Conservation (phyloP, 2,329 filamentous ascomycete species). For the Phoma herbarum region DNA sequence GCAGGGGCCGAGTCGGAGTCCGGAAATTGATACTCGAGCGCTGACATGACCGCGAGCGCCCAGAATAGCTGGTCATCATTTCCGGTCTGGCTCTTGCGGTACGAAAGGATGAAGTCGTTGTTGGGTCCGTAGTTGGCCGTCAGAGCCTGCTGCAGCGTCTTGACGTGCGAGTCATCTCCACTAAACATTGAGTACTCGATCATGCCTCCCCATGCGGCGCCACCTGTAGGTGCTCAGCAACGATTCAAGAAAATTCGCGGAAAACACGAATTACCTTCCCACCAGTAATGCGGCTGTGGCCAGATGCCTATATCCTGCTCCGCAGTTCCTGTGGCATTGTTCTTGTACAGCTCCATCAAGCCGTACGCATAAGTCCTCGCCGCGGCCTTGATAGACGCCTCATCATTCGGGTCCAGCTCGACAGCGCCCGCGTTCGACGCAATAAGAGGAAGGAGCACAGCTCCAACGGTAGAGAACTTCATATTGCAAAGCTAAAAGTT, state of each 20-base stretch:
- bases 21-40: constrained; percentile 73
- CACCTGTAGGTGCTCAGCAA: constrained; percentile 34
- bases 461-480: constrained; percentile 46
- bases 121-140: constrained; percentile 53
- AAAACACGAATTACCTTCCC: constrained; percentile 46
- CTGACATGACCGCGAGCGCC: constrained; percentile 72
- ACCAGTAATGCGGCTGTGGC: constrained; percentile 58
- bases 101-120: constrained; percentile 57
- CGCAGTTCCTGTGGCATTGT: constrained; percentile 36
- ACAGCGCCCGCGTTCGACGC: constrained; percentile 40
- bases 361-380: constrained; percentile 44
- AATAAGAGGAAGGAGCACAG: constrained; percentile 47
- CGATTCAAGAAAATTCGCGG: not conserved
- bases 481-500: constrained; percentile 36
- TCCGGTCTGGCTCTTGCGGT: constrained; percentile 51
- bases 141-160: constrained; percentile 54
- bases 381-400: constrained; percentile 44
- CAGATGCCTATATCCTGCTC: constrained; percentile 52
- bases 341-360: constrained; percentile 49
- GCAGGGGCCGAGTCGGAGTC: constrained; percentile 59
- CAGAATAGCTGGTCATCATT: constrained; percentile 82
- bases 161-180: constrained; percentile 55
- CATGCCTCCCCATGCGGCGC: constrained; percentile 50
- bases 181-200: constrained; percentile 59
- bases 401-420: constrained; percentile 45